Evolutionary conservation across 139 green algal genomes (phyloP).

Genomic region (Chlorella ohadii): DNA sequence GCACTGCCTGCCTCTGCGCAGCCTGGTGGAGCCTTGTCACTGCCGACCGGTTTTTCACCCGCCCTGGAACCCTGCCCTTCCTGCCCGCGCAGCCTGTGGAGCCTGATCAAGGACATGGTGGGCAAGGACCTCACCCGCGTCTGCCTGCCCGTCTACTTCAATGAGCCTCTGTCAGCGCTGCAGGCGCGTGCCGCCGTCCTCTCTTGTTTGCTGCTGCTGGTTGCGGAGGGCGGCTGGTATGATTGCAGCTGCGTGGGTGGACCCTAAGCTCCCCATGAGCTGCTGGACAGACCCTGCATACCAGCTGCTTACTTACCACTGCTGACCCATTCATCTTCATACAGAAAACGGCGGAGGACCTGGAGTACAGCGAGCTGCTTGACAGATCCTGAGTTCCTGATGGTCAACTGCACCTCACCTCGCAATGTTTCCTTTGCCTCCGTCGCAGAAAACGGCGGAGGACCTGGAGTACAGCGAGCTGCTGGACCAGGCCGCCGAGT

Average conservation of each 20-base stretch:
- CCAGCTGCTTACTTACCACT: too few species aligned
- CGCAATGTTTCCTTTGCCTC: neutral
- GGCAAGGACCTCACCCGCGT: constrained; percentile 84
- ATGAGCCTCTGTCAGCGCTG: constrained; percentile 89
- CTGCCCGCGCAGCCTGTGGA: constrained; percentile 70
- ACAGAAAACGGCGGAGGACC: constrained; percentile 83
- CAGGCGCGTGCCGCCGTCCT: neutral
- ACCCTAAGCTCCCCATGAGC: too few species aligned
- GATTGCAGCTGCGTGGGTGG: neutral
- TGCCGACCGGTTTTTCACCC: too few species aligned
- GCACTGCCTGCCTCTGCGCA: too few species aligned
- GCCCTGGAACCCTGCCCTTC: neutral
- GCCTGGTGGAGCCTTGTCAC: too few species aligned
- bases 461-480: constrained; percentile 88
- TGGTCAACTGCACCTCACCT: too few species aligned
- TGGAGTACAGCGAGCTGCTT: constrained; percentile 89
- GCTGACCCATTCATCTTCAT: too few species aligned
- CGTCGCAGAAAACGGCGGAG: constrained; percentile 77
- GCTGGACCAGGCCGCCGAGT: constrained; percentile 68
- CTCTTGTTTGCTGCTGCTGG: constrained; percentile 21
- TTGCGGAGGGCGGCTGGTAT: constrained; percentile 60
- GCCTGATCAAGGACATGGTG: constrained; percentile 89
- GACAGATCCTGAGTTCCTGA: constrained; percentile 41
- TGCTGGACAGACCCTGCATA: too few species aligned
- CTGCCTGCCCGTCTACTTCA: constrained; percentile 96